phyloP scores from a whole-genome alignment of 768 basidiomycete genomes.

The Podaxis sp. region DNA sequence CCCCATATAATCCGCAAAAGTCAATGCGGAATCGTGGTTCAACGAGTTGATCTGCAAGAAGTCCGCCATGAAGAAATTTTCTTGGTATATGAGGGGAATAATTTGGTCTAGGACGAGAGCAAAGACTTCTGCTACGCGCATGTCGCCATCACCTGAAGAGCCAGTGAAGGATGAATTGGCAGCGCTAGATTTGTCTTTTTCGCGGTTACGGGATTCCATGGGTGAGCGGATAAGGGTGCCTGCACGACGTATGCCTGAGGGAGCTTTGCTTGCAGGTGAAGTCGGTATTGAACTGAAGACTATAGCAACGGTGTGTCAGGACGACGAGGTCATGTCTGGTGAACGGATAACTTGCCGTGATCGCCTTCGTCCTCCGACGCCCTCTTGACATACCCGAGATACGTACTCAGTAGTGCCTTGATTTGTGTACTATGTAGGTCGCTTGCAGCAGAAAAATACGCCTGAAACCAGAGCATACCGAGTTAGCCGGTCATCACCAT shows the following conservation, averaged over 20 bases:
- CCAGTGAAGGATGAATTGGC: not conserved
- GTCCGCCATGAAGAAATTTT: conserved; percentile 86
- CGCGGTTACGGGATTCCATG: conserved; percentile 59
- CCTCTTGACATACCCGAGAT: conserved; percentile 62
- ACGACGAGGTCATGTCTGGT: not conserved
- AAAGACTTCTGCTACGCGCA: conserved; percentile 57
- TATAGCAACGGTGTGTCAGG: conserved; percentile 23
- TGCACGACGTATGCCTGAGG: conserved; percentile 71
- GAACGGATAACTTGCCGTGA: conserved; percentile 47
- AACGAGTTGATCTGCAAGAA: conserved; percentile 81
- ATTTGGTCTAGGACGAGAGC: conserved; percentile 74
- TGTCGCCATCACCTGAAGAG: conserved; percentile 26
- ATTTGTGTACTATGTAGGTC: conserved; percentile 82
- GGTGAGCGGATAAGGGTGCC: conserved; percentile 84
- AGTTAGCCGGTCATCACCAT: conserved; percentile 6
- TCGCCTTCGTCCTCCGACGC: conserved; percentile 72
- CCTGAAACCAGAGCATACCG: conserved; percentile 43
- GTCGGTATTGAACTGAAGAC: conserved; percentile 46
- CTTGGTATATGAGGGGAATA: conserved; percentile 70
- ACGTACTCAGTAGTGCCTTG: conserved; percentile 63
- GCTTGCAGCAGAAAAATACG: conserved; percentile 87
- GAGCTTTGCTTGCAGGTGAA: conserved; percentile 42
- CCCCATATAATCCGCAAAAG: conserved; percentile 94
- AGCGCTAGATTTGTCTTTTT: conserved; percentile 39
- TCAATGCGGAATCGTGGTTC: conserved; percentile 63